Evolutionary conservation across 2,329 filamentous ascomycete species (phyloP), one percentile per base, ranked within the genome.

Genomic region (Aspergillus jensenii): DNA sequence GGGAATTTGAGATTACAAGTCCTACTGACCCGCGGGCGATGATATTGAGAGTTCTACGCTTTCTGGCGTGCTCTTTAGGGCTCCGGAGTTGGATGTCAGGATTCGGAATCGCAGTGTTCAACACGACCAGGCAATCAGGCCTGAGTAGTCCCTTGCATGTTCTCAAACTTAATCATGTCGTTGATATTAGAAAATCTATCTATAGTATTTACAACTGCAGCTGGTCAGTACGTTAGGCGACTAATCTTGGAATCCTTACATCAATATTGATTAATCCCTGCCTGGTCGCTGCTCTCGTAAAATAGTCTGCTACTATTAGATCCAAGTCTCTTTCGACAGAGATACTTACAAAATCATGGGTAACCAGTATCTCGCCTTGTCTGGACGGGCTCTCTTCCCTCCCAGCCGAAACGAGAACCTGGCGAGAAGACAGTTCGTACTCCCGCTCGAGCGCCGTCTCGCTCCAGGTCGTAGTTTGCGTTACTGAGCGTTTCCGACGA

Each of bases 321-420:
- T 17, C 2, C 7, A 46, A 19, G 3, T 25, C 39, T 9, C 41
- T 17, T 0, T 19, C 6, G 23, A 14, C 2, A 25, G 51, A 7
- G 11, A 19, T 21, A 55, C 62, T 62, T 21, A 62, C 61, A 57
- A 62, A 60, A 14, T 61, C 61, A 55, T 60, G 58, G 21, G 59
- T 52, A 43, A 62, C 56, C 11, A 53, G 62, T 17, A 62, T 62
- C 43, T 63, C 59, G 4, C 57, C 57, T 17, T 48, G 40, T 1
- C 49, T 50, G 19, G 40, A 46, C 1, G 23, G 4, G 9, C 25
- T 8, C 5, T 41, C 23, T 6, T 7, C 8, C 21, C 17, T 39
- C 8, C 58, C 60, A 2, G 45, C 47, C 6, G 33, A 56, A 21
- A 59, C 51, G 3, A 56, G 46, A 8, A 59, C 50, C 37, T 54